Evolutionary conservation across 228 moss, liverwort and hornwort genomes (phyloP), one percentile per base, ranked within the genome.

Genomic region (Sphagnum magellanicum): DNA sequence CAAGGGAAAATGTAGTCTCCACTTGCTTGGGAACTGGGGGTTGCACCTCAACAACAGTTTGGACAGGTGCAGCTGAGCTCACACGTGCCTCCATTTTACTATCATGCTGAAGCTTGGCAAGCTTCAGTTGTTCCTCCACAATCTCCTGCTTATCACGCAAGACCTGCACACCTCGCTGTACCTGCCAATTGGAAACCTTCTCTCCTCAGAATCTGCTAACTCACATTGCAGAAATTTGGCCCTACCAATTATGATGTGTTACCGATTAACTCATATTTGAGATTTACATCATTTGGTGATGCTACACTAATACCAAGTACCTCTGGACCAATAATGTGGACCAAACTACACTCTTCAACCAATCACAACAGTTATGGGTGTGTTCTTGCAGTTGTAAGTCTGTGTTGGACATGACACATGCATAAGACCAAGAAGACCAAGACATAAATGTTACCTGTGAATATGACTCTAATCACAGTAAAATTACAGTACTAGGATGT

Each of bases 161-260:
- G 48, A 87, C 80, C 75, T 86, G 89, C 17, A 95, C 87, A 51
- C 95, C 92, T 58, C 92, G 84, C 71, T 95, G 95, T 16, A 95
- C 92, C 95, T 95, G 79, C 74, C 78, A 57, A 53, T 11, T 14
- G 53, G 55, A 63, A 10, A 62, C 16, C 61, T 62, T 32, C 47
- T 16, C 9, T 5, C 61, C 4, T 6, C 16, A 16, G 61, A 16
- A 62, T 6, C 6, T 16, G 32, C 16, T 10, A 7, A 16, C 14
- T 60, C 60, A 5, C 13, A 5, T 60, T 14, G 14, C 60, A 4
- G 14, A 4, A 65, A n/a, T 32, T 32, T 32, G 32, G 32, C 32
- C 32, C 32, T 32, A 32, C 32, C 32, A 55, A 55, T 8, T 55
- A 55, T 55, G 55, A 8, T 3, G 12, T 8, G 12, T 8, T 55